Base-by-base conservation (phyloP, 2,329 filamentous ascomycete genomes). In the Colletotrichum filicis region DNA sequence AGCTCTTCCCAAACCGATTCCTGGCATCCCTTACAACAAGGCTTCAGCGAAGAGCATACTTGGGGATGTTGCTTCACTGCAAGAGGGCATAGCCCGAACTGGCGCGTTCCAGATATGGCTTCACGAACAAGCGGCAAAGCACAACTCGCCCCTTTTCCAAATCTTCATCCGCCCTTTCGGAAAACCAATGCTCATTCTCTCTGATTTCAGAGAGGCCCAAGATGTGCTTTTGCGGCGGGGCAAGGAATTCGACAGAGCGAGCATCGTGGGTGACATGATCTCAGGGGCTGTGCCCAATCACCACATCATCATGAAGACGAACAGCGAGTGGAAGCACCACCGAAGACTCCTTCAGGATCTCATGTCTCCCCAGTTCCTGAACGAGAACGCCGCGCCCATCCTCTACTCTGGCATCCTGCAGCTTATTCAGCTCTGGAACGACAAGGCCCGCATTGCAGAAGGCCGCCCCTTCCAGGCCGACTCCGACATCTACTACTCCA, bases 1-100 rank as follows among this genome's bases (percentile, higher is more conserved):
- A 61, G 67, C 67, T 16, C 77, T 87, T 0, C 86, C 85, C 1
- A 83, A 81, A 60, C 85, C 86, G 1, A 79, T 88, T 3, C 78
- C 83, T 2, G 83, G 82, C 8, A 87, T 88, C 53, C 85, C 87
- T 4, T 85, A 86, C 80, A 84, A 86, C 71, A 75, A 74, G 14
- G 74, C 78, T 22, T 79, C 85, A 0, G 78, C 79, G 1, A 74
- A 73, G 0, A 79, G 76, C 37, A 42, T 87, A 0, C 76, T 86
- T 11, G 86, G 86, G 6, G 85, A 88, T 71, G 73, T 84, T 1
- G 82, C 83, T 1, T 83, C 82, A 55, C 80, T 85, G 75, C 76
- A 86, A 67, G 75, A 76, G 24, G 81, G 82, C 72, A 77, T 82
- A 11, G 78, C 77, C 52, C 76, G 79, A 2, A 74, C 74, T 0